Evolutionary conservation across 2,329 filamentous ascomycete genomes (phyloP), one percentile per base, ranked within the genome.

Genomic region (Lachnellula arida): DNA sequence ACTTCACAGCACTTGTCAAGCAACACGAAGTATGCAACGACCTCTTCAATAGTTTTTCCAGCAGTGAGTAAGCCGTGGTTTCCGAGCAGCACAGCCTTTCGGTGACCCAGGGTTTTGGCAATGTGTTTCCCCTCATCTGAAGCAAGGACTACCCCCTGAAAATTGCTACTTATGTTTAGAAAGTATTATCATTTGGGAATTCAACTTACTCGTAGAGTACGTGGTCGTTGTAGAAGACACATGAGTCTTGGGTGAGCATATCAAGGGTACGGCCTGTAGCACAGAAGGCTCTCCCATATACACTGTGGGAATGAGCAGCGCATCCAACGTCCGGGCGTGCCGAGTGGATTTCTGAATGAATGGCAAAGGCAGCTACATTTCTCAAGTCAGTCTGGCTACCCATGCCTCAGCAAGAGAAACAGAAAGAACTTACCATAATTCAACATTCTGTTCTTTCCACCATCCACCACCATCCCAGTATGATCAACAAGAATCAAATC

Each of bases 401-500:
- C 8, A 11, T 32, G 2, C 9, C 28, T 32, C 11, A 46, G 9
- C 12, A 1, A 43, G 14, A n/a, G 2, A 43, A 19, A 1, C 14
- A 19, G 46, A 19, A 19, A 4, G 4, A 32, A 8, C 12, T 22
- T 37, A 55, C 46, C 56, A 40, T 58, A 60, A 37, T 63, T 63
- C 12, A 64, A 46, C 46, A 60, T 47, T 37, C 59, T 43, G 19
- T 58, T 58, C 23, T 68, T 63, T 0, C 84, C 84, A 2, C 84
- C 84, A n/a, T 81, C 84, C 25, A 88, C 78, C 32, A 87, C 77
- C 15, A 79, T 72, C 3, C 85, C 85, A 0, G 76, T 67, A 54
- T 83, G 76, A 61, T 85, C 75, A 1, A 88, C 84, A 15, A 79
- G 80, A 53, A 88, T 86, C 23, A 89, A 74, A 58, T 88, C 83